phyloP scores from a whole-genome alignment of 1,284 basidiomycete genomes.

The Leccinum cinnamomeum region DNA sequence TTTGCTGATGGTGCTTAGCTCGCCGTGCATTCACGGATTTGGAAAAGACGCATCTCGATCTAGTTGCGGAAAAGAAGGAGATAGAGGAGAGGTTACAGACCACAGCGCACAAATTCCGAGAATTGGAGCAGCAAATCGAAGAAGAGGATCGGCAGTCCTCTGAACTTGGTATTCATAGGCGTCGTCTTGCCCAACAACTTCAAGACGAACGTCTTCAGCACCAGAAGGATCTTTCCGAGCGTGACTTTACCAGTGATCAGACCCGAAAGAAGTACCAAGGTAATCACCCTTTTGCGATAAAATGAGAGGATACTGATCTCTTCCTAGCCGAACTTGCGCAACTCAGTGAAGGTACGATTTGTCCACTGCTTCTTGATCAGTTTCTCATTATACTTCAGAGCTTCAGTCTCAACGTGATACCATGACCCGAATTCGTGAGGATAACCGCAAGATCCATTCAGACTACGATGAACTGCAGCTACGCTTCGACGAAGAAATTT shows the following conservation, averaged over 20 bases:
- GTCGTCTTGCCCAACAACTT: constrained; percentile 68
- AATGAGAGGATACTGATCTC: constrained; percentile 8
- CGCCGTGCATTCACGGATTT: constrained; percentile 57
- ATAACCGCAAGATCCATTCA: constrained; percentile 73
- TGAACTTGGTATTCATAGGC: constrained; percentile 61
- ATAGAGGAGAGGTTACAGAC: constrained; percentile 51
- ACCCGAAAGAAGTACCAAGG: constrained; percentile 84
- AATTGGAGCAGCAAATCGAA: constrained; percentile 65
- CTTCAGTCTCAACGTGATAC: constrained; percentile 74
- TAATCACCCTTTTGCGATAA: constrained; percentile 29
- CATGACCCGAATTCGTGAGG: constrained; percentile 74
- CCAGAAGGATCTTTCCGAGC: constrained; percentile 72
- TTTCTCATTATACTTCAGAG: constrained; percentile 42
- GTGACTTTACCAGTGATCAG: constrained; percentile 75
- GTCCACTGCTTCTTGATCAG: background rate
- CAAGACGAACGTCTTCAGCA: constrained; percentile 77
- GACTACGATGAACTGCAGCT: constrained; percentile 78
- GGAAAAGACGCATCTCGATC: constrained; percentile 24
- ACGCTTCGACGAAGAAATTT: constrained; percentile 75
- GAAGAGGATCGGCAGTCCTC: constrained; percentile 69
- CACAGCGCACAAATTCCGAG: constrained; percentile 56
- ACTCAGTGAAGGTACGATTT: constrained; percentile 66
- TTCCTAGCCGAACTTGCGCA: constrained; percentile 67
- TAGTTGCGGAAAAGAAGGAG: constrained; percentile 53
- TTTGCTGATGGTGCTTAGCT: constrained; percentile 32